Base-by-base conservation (phyloP, 768 basidiomycete genomes). In the Lactarius quietus region DNA sequence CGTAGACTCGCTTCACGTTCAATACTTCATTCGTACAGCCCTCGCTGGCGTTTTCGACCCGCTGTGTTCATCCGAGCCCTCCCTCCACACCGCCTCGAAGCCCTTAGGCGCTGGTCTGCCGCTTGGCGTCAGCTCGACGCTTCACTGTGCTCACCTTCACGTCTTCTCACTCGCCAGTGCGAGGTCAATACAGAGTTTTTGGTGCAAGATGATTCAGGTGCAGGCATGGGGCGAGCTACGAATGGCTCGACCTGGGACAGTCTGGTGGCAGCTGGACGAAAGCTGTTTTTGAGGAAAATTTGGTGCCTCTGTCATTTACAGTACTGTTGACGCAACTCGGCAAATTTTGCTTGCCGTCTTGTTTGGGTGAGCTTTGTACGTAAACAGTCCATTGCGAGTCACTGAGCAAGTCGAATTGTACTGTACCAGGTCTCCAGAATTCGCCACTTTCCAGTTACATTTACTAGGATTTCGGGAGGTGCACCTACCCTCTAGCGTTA, bases 161-260 rank as follows among this genome's bases (percentile, higher is more conserved):
- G 26, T 26, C 14, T 39, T 39, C 54, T 65, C 33, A 36, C 28
- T 14, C 8, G 17, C 43, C 18, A 23, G 12, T 1, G 18, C 54
- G 10, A 48, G 17, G 15, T n/a, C 43, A 23, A n/a, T 6, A 35
- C 23, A 18, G 58, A 54, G 1, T 31, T 48, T 26, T 7, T 66
- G 35, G 29, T 62, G 18, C 38, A 10, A 5, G 65, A 61, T 3
- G 64, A 62, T 14, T 23, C 15, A 35, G 35, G 4, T 28, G 36
- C 26, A 23, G 53, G 20, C 53, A 56, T 2, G 28, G 5, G 8
- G 53, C 59, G 2, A 20, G 41, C 43, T 55, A 59, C 18, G 41
- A 31, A 29, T 60, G 63, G 58, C 52, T 60, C 15, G 58, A 65
- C 31, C 39, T 60, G 33, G 56, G 59, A 57, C 23, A 39, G 12